Percentiles rank a stretch among this genome's conserved stretches.
Conservation (phyloP, 768 basidiomycete species). For the Boletus reticuloceps region DNA sequence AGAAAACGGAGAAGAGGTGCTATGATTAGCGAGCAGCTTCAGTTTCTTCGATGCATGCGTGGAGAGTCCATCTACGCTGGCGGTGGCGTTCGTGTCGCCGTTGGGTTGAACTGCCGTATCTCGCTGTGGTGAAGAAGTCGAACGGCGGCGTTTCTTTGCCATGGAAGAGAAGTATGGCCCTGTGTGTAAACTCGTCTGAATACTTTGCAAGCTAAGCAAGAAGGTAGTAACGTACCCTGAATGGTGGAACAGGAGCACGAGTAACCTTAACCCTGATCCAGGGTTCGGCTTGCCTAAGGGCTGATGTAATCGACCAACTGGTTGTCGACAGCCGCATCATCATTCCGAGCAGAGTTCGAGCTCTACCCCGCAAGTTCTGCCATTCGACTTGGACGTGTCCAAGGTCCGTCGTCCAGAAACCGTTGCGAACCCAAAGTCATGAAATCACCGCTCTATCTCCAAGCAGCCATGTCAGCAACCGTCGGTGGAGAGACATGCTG, state of each 20-base stretch:
- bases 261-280: conserved; percentile 1
- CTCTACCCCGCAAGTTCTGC: not conserved
- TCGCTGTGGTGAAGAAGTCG: conserved; percentile 1
- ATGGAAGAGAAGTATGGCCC: not conserved
- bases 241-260: not conserved
- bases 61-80: not conserved
- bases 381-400: not conserved
- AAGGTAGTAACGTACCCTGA: not conserved
- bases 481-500: too few species aligned
- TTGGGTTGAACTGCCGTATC: not conserved
- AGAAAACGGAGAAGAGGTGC: conserved; percentile 46
- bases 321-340: too few species aligned
- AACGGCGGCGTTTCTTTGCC: conserved; percentile 15
- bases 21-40: conserved; percentile 45
- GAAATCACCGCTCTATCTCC: not conserved
- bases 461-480: not conserved
- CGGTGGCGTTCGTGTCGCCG: not conserved
- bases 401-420: not conserved
- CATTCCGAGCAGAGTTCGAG: not conserved
- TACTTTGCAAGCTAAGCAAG: too few species aligned
- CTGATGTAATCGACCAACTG: conserved; percentile 9
- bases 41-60: conserved; percentile 43
- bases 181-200: not conserved
- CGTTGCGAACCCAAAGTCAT: not conserved
- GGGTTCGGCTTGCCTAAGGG: not conserved